Evolutionary conservation across 495 filamentous ascomycete species (phyloP).

Genomic region (Lophium mytilinum): DNA sequence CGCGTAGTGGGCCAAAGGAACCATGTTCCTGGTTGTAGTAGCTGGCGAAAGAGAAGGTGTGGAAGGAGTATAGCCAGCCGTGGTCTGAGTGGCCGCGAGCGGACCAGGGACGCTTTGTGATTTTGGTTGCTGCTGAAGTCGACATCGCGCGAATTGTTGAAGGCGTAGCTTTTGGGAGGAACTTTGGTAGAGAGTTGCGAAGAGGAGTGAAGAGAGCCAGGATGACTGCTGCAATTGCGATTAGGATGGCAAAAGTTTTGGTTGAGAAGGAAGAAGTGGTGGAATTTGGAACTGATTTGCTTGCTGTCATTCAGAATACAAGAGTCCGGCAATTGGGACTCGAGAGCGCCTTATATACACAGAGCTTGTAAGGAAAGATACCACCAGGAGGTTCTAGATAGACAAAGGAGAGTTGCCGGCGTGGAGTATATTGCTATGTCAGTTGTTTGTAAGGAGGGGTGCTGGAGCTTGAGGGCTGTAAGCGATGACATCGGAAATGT

Average conservation of each 20-base stretch:
- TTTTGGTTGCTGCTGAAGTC: slow-evolving; percentile 11
- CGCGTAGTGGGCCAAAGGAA: slow-evolving; percentile 62
- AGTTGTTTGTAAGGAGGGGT: neutral
- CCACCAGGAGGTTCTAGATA: neutral
- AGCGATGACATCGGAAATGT: neutral
- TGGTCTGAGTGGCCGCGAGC: slow-evolving; percentile 66
- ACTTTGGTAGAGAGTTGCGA: slow-evolving; percentile 16
- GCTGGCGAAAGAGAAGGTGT: slow-evolving; percentile 71
- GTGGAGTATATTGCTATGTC: neutral
- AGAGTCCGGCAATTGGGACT: neutral
- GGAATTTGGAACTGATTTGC: slow-evolving; percentile 2
- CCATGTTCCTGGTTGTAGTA: slow-evolving; percentile 60
- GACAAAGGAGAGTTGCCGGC: neutral
- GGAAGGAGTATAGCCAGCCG: slow-evolving; percentile 78
- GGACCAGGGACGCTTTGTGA: slow-evolving; percentile 35
- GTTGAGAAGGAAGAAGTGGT: neutral
- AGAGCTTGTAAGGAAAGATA: neutral
- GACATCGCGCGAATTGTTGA: slow-evolving; percentile 25
- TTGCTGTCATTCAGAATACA: slow-evolving; percentile 19
- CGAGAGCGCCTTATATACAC: slow-evolving; percentile 9
- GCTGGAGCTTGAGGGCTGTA: neutral
- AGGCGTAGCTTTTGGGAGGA: slow-evolving; percentile 4
- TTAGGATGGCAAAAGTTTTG: slow-evolving; percentile 8
- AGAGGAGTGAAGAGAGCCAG: slow-evolving; percentile 31
- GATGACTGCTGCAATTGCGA: slow-evolving; percentile 28